Percentiles rank a stretch among this genome's conserved stretches.
Evolutionary conservation across 345 rosid species (phyloP).

Genomic region (Camelina hispida): DNA sequence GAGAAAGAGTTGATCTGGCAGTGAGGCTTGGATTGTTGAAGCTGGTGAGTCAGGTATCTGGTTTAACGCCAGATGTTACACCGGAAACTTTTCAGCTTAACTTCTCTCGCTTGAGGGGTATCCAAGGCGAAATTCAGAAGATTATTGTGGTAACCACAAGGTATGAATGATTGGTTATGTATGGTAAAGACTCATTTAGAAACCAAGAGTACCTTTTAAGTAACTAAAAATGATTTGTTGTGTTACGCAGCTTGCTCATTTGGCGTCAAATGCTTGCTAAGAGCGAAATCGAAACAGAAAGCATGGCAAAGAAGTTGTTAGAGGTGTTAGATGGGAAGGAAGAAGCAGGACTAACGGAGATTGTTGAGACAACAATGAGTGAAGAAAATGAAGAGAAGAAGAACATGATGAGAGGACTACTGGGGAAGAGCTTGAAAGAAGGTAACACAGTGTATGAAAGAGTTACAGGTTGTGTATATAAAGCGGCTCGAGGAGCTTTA

Average conservation of each 20-base stretch:
- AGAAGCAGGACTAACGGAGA: conserved; percentile 62
- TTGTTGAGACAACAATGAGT: conserved; percentile 56
- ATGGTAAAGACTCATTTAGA: neutral
- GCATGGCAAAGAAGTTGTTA: conserved; percentile 50
- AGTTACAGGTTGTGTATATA: conserved; percentile 68
- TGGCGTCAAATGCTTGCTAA: conserved; percentile 71
- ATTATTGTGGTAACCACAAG: conserved; percentile 73
- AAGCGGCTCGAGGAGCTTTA: conserved; percentile 68
- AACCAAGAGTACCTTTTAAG: neutral
- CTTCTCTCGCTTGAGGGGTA: conserved; percentile 67
- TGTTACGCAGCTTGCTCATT: conserved; percentile 68
- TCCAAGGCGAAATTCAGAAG: conserved; percentile 85
- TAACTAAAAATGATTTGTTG: neutral
- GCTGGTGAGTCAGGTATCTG: conserved; percentile 67
- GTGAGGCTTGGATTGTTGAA: conserved; percentile 84
- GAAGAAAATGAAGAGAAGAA: conserved; percentile 53
- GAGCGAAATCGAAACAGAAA: conserved; percentile 63
- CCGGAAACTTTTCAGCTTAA: conserved; percentile 83
- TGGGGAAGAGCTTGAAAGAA: conserved; percentile 77
- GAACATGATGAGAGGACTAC: conserved; percentile 62
- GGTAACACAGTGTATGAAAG: conserved; percentile 78
- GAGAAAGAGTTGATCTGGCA: conserved; percentile 68
- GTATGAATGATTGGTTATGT: conserved; percentile 38
- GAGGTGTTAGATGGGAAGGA: conserved; percentile 58
- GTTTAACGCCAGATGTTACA: conserved; percentile 56